phyloP scores from a whole-genome alignment of 2,329 filamentous ascomycete species.

The Penicillium sclerotiorum region DNA sequence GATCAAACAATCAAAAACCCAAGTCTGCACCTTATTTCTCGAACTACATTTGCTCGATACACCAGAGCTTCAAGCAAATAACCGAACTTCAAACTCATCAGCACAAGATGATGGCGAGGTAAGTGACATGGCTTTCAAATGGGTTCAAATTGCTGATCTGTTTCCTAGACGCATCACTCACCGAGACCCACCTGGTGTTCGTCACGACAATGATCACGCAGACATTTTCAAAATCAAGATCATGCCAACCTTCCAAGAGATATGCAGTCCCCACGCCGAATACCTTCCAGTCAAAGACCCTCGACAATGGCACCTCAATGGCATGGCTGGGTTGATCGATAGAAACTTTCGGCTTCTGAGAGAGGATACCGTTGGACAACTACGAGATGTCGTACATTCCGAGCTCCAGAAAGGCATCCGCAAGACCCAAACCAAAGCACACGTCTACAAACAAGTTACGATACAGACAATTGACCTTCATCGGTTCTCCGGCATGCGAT shows the following conservation, averaged over 20 bases:
- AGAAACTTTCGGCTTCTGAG: conserved; percentile 5
- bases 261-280: conserved; percentile 27
- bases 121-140: too few relatives aligned
- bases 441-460: conserved; percentile 1
- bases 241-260: conserved; percentile 41
- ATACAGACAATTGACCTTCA: conserved; percentile 17
- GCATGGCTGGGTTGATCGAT: conserved; percentile 9
- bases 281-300: conserved; percentile 38
- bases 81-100: too few relatives aligned
- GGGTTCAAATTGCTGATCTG: too few relatives aligned
- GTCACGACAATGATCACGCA: conserved; percentile 42
- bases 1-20: too few relatives aligned
- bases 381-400: conserved; percentile 17
- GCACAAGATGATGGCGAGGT: too few relatives aligned
- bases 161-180: conserved; percentile 17
- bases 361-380: conserved; percentile 10
- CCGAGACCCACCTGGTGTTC: conserved; percentile 27
- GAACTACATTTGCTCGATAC: too few relatives aligned
- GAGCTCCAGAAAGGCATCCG: background rate
- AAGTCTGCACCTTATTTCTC: too few relatives aligned
- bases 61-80: too few relatives aligned
- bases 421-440: background rate
- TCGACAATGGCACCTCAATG: conserved; percentile 4
- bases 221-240: conserved; percentile 38
- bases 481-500: conserved; percentile 20